These are phyloP conservation scores for Aspergillus affinis DNA, from an alignment of 495 filamentous ascomycete genomes.

Conservation along the genomic window DNA sequence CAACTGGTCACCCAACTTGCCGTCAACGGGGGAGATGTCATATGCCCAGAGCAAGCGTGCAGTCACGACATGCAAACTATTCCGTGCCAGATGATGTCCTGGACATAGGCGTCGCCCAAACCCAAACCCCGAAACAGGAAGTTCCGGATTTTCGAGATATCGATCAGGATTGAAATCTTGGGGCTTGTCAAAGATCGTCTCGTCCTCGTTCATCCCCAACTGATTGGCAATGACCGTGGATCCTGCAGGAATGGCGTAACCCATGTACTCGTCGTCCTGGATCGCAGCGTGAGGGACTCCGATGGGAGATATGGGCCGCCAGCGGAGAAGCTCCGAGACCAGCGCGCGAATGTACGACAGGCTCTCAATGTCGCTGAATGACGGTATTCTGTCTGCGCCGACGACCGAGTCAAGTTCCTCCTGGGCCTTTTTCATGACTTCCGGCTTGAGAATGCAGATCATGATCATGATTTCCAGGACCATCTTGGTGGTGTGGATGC, in stretches of 20 bases:
- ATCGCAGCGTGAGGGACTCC: constrained; percentile 52
- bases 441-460: constrained; percentile 38
- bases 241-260: constrained; percentile 45
- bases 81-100: constrained; percentile 51
- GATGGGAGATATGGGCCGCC: constrained; percentile 32
- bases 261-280: constrained; percentile 52
- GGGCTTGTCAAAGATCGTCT: constrained; percentile 34
- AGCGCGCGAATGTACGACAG: constrained; percentile 36
- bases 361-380: constrained; percentile 16
- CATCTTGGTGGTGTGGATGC: constrained; percentile 33
- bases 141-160: constrained; percentile 32
- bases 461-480: constrained; percentile 36
- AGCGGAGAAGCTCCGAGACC: constrained; percentile 35
- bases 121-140: constrained; percentile 27
- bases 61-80: constrained; percentile 44
- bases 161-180: constrained; percentile 37
- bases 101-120: constrained; percentile 26
- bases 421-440: constrained; percentile 44
- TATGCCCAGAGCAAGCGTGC: constrained; percentile 55
- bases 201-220: constrained; percentile 44
- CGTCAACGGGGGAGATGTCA: constrained; percentile 30
- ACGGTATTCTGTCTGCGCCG: constrained; percentile 15
- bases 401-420: constrained; percentile 38
- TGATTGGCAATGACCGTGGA: constrained; percentile 40
- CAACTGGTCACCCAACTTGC: not conserved